Base-by-base conservation (phyloP, 164 flowering plant species). In the Echeveria elegans region DNA sequence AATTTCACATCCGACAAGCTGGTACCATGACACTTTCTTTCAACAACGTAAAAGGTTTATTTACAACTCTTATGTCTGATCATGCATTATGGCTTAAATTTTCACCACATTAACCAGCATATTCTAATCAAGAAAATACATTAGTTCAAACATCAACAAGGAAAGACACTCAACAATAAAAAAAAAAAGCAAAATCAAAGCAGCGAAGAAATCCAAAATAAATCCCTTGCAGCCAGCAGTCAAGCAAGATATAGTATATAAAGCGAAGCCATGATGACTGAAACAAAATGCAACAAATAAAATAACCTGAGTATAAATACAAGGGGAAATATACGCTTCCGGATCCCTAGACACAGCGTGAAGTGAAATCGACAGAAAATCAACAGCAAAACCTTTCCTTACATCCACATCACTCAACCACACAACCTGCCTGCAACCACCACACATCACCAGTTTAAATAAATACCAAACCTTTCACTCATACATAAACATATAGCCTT, bases 261-360 rank as follows among this genome's bases (percentile, higher is more conserved):
- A n/a, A 63, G 37, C n/a, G 11, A 63, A 18, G 28, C 24, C 43
- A 63, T 63, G 45, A 11, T 7, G 0, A 6, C n/a, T n/a, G n/a
- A 26, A 63, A 63, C 41, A 5, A n/a, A 63, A 63, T n/a, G n/a
- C 28, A 8, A 34, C 6, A 28, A 61, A 10, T 19, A 63, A n/a
- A 24, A 37, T 21, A 64, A 86, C 99, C 93, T 89, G 99, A 69
- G 90, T 59, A 16, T 94, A 94, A 31, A 94, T 82, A 69, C 99
- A 91, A 74, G 99, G 99, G 31, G 85, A 81, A 0, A 87, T 69
- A 41, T 87, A 94, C 29, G 96, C 86, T 72, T 88, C 90, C 0
- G 96, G 92, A 34, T 94, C 99, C 66, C 84, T 83, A 1, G 96
- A 94, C 19, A 87, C 83, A 0, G 99, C 99, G 40, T 94, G 99